Conservation (phyloP, 2,329 filamentous ascomycete genomes). For the Clarireedia homoeocarpa region DNA sequence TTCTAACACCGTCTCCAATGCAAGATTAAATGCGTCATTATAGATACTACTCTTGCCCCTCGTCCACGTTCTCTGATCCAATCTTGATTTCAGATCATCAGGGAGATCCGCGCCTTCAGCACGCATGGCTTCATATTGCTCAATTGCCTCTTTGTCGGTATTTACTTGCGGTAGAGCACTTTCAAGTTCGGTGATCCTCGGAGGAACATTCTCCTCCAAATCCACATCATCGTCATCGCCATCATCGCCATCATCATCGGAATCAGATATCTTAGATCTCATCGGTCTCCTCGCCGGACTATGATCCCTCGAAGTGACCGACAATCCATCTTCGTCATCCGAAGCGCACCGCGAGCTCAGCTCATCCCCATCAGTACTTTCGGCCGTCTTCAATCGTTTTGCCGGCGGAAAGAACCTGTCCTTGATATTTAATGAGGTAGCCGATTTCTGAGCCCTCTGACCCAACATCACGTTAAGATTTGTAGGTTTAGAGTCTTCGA, state of each 20-base stretch:
- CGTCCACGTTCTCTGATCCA: conserved; percentile 57
- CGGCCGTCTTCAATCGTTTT: conserved; percentile 25
- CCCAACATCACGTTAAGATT: conserved; percentile 21
- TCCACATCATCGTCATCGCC: conserved; percentile 25
- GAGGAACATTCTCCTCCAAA: conserved; percentile 17
- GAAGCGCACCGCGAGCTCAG: neutral
- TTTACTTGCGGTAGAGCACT: conserved; percentile 60
- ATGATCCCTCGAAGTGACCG: conserved; percentile 22
- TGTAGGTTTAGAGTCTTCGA: conserved; percentile 11
- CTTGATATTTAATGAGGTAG: conserved; percentile 21
- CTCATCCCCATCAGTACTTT: conserved; percentile 18
- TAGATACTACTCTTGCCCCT: conserved; percentile 84
- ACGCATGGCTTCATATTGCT: conserved; percentile 64
- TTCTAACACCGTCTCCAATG: conserved; percentile 78
- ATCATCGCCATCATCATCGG: conserved; percentile 28
- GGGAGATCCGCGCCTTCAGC: conserved; percentile 30
- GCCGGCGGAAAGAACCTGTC: conserved; percentile 18
- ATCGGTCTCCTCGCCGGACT: conserved; percentile 9
- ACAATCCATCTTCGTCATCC: conserved; percentile 15
- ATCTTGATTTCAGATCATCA: conserved; percentile 37
- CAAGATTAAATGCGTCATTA: conserved; percentile 93
- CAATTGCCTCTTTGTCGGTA: conserved; percentile 63
- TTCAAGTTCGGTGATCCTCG: conserved; percentile 58
- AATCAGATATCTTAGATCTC: conserved; percentile 32
- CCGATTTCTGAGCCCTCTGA: conserved; percentile 20